Percentiles rank a stretch among this genome's conserved stretches.
Conservation (phyloP, 805 yeast genomes). For the Saccharomycopsis javanensis region DNA sequence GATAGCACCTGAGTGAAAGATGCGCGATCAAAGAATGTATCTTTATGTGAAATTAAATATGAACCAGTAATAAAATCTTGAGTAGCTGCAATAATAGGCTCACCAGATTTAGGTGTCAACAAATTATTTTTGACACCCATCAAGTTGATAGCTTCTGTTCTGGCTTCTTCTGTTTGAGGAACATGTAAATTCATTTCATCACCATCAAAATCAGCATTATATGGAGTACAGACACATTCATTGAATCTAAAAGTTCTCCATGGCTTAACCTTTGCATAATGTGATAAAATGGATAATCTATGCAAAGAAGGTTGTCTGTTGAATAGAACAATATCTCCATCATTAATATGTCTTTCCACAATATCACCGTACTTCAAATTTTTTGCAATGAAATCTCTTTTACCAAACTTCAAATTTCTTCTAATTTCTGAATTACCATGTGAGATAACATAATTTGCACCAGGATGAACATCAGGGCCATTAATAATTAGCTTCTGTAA, state of each 20-base stretch:
- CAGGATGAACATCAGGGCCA: constrained; percentile 90
- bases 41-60: constrained; percentile 84
- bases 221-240: constrained; percentile 98
- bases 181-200: constrained; percentile 99
- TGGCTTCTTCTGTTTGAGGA: constrained; percentile 97
- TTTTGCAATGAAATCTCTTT: constrained; percentile 65
- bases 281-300: constrained; percentile 86
- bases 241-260: constrained; percentile 96
- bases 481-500: constrained; percentile 62
- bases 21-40: constrained; percentile 84
- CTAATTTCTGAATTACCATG: constrained; percentile 72
- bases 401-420: constrained; percentile 84
- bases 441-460: constrained; percentile 86
- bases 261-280: constrained; percentile 91
- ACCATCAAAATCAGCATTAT: constrained; percentile 99
- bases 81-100: constrained; percentile 98
- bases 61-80: constrained; percentile 99
- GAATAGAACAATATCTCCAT: constrained; percentile 91
- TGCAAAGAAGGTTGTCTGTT: constrained; percentile 98
- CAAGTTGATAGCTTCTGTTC: constrained; percentile 95
- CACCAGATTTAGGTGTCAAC: constrained; percentile 95
- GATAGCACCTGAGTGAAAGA: constrained; percentile 71
- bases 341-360: constrained; percentile 94
- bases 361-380: constrained; percentile 78
- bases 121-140: constrained; percentile 97